These are phyloP conservation scores for Aspergillus phoenicis DNA, from an alignment of 2,329 filamentous ascomycete species.

Conservation along the genomic window DNA sequence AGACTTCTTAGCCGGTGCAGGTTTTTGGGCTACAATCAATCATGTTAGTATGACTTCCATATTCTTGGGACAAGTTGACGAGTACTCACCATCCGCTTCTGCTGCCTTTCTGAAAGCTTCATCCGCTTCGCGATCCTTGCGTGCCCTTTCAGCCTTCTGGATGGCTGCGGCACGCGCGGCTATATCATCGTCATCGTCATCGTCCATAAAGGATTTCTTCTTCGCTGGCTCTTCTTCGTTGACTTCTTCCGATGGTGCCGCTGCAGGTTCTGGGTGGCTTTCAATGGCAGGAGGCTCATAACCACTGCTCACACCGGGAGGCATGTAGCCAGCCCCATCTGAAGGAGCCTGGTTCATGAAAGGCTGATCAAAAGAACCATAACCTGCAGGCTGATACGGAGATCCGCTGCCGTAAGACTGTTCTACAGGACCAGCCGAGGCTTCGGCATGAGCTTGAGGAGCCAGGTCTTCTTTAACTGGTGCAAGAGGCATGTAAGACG, in stretches of 20 bases:
- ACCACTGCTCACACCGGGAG: slow-evolving; percentile 28
- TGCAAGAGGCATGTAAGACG: slow-evolving; percentile 42
- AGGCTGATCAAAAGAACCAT: slow-evolving; percentile 26
- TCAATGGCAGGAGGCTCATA: slow-evolving; percentile 46
- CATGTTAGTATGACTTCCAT: slow-evolving; percentile 50
- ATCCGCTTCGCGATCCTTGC: slow-evolving; percentile 76
- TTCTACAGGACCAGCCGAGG: slow-evolving; percentile 20
- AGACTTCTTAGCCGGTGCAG: slow-evolving; percentile 41
- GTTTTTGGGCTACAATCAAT: slow-evolving; percentile 39
- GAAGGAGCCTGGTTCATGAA: slow-evolving; percentile 24
- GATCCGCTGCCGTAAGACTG: slow-evolving; percentile 31
- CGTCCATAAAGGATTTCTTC: slow-evolving; percentile 79
- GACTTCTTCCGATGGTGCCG: slow-evolving; percentile 55
- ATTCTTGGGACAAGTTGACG: not conserved
- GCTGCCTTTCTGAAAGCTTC: slow-evolving; percentile 85
- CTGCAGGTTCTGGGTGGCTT: slow-evolving; percentile 35
- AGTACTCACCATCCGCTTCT: slow-evolving; percentile 61
- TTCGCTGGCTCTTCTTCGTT: slow-evolving; percentile 63
- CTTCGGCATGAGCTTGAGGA: slow-evolving; percentile 29
- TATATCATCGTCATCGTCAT: slow-evolving; percentile 72
- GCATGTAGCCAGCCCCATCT: slow-evolving; percentile 38
- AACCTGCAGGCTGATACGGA: slow-evolving; percentile 30
- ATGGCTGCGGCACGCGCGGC: slow-evolving; percentile 56
- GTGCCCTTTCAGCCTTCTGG: slow-evolving; percentile 62
- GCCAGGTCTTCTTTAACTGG: slow-evolving; percentile 43